Conservation (phyloP, 2,329 filamentous ascomycete genomes). For the Magnaporthiopsis incrustans region DNA sequence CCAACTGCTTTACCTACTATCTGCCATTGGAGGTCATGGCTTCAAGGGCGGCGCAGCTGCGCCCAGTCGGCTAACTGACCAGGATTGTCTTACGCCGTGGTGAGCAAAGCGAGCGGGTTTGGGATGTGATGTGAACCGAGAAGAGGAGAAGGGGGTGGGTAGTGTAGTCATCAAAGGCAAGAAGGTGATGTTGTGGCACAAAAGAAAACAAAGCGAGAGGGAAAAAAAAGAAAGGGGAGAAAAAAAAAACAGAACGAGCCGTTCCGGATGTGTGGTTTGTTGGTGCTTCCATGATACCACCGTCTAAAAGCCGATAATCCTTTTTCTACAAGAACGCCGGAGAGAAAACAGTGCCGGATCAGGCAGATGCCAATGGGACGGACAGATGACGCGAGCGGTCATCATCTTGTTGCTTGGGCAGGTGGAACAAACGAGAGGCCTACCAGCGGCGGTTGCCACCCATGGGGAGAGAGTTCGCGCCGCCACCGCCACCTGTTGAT, state of each 20-base stretch:
- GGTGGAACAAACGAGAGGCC: constrained; percentile 13
- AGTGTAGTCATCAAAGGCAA: neutral
- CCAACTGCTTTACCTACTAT: neutral
- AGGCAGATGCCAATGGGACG: neutral
- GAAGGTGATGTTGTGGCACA: neutral
- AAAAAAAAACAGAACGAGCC: constrained; percentile 1
- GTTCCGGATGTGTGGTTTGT: neutral
- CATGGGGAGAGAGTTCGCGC: constrained; percentile 43
- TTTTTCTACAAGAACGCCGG: constrained; percentile 9
- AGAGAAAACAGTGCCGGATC: neutral
- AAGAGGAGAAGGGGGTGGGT: neutral
- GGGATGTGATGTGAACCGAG: neutral
- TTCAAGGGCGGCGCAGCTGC: neutral
- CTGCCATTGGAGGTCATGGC: neutral
- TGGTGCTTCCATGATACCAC: constrained; percentile 6
- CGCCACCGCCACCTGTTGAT: constrained; percentile 14
- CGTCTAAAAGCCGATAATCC: constrained; percentile 8
- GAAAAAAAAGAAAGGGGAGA: neutral
- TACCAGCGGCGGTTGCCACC: constrained; percentile 42
- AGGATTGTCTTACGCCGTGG: neutral
- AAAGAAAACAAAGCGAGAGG: neutral
- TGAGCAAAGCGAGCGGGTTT: neutral
- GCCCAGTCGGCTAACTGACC: neutral
- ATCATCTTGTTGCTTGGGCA: neutral
- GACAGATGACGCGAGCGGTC: neutral